These are phyloP conservation scores for Paramyrothecium roridum DNA, from an alignment of 2,329 filamentous ascomycete species.

Conservation along the genomic window DNA sequence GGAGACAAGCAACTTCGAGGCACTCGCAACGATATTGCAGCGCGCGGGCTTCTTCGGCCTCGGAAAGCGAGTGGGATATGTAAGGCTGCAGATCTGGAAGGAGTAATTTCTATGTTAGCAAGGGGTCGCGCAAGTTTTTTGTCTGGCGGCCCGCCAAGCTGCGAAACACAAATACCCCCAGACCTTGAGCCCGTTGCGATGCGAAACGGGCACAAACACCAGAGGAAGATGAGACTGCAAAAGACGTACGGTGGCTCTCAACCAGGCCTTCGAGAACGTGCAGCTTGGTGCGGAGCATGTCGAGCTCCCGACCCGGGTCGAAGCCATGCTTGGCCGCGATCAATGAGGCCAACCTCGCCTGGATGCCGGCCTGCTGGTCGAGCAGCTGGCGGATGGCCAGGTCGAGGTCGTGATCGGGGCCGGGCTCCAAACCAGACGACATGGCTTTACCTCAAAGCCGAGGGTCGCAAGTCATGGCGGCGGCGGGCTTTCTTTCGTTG, in stretches of 20 bases:
- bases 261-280: slow-evolving; percentile 45
- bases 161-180: slow-evolving; percentile 1
- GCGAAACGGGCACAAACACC: slow-evolving; percentile 4
- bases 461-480: not conserved
- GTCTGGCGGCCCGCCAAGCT: not conserved
- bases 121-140: not conserved
- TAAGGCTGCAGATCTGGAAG: slow-evolving; percentile 19
- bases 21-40: slow-evolving; percentile 59
- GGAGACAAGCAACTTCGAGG: slow-evolving; percentile 48
- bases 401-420: slow-evolving; percentile 19
- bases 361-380: slow-evolving; percentile 51
- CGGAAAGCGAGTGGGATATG: slow-evolving; percentile 43
- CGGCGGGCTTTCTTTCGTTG: not conserved
- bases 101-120: slow-evolving; percentile 1
- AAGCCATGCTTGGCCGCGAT: slow-evolving; percentile 45
- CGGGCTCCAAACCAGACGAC: slow-evolving; percentile 3
- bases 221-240: slow-evolving; percentile 1
- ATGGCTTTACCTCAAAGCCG: not conserved
- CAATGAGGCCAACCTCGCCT: slow-evolving; percentile 45
- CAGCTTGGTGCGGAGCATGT: slow-evolving; percentile 55
- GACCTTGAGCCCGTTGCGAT: no score
- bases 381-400: slow-evolving; percentile 35
- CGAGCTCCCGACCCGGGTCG: slow-evolving; percentile 46
- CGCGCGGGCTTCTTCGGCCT: slow-evolving; percentile 53
- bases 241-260: slow-evolving; percentile 45